Conservation (phyloP, 352 stramenopile genomes). For the Plasmopara halstedii region DNA sequence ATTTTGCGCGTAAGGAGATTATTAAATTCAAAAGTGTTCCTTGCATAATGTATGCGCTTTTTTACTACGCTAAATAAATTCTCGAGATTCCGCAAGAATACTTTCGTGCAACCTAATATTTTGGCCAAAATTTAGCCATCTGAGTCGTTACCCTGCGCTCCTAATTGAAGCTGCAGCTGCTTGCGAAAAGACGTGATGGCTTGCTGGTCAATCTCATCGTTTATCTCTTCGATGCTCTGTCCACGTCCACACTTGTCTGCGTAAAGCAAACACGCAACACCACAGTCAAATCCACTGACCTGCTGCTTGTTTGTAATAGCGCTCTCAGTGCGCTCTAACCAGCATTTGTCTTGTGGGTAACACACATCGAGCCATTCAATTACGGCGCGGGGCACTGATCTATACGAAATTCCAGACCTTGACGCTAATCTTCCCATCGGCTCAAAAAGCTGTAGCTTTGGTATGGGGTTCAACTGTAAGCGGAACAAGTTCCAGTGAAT, state of each 20-base stretch:
- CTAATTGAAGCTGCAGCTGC: slow-evolving; percentile 34
- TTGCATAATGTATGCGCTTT: too few species aligned
- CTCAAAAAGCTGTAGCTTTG: slow-evolving; percentile 83
- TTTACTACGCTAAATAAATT: too few species aligned
- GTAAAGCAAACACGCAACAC: slow-evolving; percentile 82
- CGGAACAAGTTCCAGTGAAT: slow-evolving; percentile 88
- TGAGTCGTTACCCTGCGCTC: slow-evolving; percentile 4
- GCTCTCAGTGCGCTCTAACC: slow-evolving; percentile 48
- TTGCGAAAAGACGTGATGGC: slow-evolving; percentile 69
- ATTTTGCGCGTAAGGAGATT: too few species aligned
- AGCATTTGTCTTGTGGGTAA: slow-evolving; percentile 55
- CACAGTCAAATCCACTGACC: slow-evolving; percentile 86
- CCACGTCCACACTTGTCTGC: slow-evolving; percentile 76
- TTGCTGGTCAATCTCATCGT: slow-evolving; percentile 48
- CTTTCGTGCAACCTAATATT: too few species aligned
- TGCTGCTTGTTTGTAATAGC: slow-evolving; percentile 83
- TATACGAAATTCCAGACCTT: slow-evolving; percentile 53
- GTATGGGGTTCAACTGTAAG: slow-evolving; percentile 53
- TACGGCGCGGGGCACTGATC: slow-evolving; percentile 67
- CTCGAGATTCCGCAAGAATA: too few species aligned
- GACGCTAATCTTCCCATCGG: slow-evolving; percentile 71
- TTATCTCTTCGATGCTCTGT: slow-evolving; percentile 49
- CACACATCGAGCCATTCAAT: slow-evolving; percentile 80
- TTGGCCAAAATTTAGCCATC: slow-evolving; percentile 7
- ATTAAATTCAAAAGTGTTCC: too few species aligned